phyloP scores from a whole-genome alignment of 176 grass and related monocot genomes.

The Cocos nucifera region DNA sequence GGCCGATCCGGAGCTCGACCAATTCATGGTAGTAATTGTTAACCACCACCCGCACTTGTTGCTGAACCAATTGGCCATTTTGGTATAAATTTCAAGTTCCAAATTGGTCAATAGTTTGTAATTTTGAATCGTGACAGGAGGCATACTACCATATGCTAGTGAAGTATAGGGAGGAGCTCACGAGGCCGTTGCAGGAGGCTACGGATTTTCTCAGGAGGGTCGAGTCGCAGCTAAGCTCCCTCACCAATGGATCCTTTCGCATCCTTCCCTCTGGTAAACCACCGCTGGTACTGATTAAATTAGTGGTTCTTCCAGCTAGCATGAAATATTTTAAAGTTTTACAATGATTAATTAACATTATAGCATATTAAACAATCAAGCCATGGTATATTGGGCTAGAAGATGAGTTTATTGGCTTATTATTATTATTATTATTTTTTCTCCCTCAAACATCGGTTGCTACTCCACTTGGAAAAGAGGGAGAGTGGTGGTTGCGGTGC shows the following conservation, averaged over 20 bases:
- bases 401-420: constrained; percentile 18
- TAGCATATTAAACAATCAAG: too few species aligned
- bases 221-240: constrained; percentile 81
- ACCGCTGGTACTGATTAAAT: too few species aligned
- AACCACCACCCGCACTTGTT: not conserved
- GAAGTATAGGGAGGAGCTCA: constrained; percentile 92
- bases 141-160: constrained; percentile 98
- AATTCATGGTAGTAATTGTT: constrained; percentile 69
- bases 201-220: constrained; percentile 91
- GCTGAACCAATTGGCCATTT: too few species aligned
- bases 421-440: not conserved
- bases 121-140: constrained; percentile 35
- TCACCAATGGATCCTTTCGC: constrained; percentile 67
- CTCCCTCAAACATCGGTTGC: not conserved
- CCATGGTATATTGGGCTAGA: not conserved
- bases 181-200: constrained; percentile 83
- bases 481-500: not conserved
- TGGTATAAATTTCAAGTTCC: too few species aligned
- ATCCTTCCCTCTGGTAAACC: constrained; percentile 72
- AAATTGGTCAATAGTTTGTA: too few species aligned
- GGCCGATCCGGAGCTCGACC: constrained; percentile 84
- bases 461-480: constrained; percentile 47
- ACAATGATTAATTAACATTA: not conserved
- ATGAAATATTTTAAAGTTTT: not conserved
- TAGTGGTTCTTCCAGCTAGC: not conserved